Percentiles rank a stretch among this genome's conserved stretches.
Conservation (phyloP, 2,329 filamentous ascomycete genomes). For the Alternaria triticina region DNA sequence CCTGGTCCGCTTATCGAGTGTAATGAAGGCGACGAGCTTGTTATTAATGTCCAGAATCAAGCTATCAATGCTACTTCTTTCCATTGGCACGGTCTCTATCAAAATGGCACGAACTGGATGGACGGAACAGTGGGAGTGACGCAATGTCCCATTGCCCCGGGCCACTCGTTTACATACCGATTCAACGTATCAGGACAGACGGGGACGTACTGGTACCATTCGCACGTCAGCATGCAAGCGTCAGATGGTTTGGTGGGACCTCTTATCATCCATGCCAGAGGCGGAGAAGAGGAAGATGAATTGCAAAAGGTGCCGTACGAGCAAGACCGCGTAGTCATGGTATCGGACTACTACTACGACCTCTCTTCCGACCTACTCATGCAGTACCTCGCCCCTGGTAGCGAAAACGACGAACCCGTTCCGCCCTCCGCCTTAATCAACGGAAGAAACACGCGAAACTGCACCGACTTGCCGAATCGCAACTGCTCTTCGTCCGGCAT, state of each 20-base stretch:
- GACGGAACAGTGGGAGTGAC: constrained; percentile 63
- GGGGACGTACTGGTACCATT: constrained; percentile 45
- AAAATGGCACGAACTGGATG: constrained; percentile 52
- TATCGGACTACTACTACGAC: constrained; percentile 74
- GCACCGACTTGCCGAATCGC: constrained; percentile 43
- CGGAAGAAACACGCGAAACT: constrained; percentile 48
- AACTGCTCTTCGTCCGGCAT: constrained; percentile 44
- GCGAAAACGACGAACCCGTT: constrained; percentile 64
- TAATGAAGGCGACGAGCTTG: constrained; percentile 69
- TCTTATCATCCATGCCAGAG: constrained; percentile 45
- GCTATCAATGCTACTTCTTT: constrained; percentile 65
- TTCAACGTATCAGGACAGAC: constrained; percentile 46
- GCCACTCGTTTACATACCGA: constrained; percentile 39
- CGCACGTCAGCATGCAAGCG: constrained; percentile 52
- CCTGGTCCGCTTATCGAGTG: constrained; percentile 50
- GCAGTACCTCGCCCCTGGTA: constrained; percentile 59
- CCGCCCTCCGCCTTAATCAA: constrained; percentile 54
- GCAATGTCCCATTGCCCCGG: constrained; percentile 64
- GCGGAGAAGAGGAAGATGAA: constrained; percentile 47
- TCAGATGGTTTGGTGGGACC: constrained; percentile 51
- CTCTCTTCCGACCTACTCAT: constrained; percentile 55
- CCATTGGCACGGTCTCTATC: constrained; percentile 68
- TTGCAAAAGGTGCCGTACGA: constrained; percentile 52
- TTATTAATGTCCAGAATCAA: constrained; percentile 65
- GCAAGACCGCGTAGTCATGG: constrained; percentile 65